Evolutionary conservation across 2,329 filamentous ascomycete species (phyloP).

Genomic region (Aspergillus floridensis): DNA sequence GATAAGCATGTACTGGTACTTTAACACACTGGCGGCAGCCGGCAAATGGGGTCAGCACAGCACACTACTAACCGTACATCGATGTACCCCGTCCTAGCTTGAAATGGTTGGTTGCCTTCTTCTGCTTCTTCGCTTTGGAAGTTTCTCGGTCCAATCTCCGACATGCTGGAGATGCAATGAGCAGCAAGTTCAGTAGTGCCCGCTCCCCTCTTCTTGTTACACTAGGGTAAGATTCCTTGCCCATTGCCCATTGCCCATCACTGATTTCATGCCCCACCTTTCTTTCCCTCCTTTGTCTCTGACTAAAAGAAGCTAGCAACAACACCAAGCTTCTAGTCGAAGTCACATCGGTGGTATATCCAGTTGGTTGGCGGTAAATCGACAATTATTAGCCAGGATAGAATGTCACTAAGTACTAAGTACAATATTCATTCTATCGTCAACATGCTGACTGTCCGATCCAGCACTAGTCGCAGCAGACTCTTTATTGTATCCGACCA

Average conservation of each 20-base stretch:
- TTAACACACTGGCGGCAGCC: neutral
- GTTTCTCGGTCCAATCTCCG: neutral
- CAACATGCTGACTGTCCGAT: neutral
- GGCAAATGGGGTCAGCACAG: too few species aligned
- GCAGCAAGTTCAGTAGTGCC: neutral
- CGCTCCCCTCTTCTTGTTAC: neutral
- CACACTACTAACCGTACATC: too few species aligned
- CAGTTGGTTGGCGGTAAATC: neutral
- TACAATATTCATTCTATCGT: neutral
- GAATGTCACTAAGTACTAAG: neutral
- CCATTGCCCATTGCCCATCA: neutral
- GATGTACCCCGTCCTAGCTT: neutral
- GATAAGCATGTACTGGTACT: neutral
- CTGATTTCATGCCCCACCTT: neutral
- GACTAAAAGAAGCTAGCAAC: neutral
- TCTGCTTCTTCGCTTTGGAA: neutral
- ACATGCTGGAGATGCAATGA: neutral
- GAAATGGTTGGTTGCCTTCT: neutral
- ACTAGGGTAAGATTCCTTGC: neutral
- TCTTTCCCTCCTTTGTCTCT: neutral
- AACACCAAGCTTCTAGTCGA: neutral
- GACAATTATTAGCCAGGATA: neutral
- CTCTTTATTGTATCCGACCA: neutral
- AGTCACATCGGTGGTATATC: neutral
- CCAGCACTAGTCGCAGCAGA: neutral